phyloP scores from a whole-genome alignment of 2,329 filamentous ascomycete species.

The Waltergamsia citrina region DNA sequence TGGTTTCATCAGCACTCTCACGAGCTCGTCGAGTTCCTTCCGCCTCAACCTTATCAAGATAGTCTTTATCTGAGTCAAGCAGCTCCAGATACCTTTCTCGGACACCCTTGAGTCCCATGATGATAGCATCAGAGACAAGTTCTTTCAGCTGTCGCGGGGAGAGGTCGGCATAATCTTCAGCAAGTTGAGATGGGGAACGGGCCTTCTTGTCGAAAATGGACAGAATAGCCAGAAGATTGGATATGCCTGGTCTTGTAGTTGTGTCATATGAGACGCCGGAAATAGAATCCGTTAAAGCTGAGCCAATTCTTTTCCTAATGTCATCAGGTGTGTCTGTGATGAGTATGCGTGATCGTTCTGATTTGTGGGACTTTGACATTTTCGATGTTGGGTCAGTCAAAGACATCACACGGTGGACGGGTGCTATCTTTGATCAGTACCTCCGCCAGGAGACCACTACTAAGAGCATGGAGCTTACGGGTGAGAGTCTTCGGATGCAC shows the following conservation, averaged over 20 bases:
- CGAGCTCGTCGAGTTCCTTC: constrained; percentile 53
- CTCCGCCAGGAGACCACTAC: too few relatives aligned
- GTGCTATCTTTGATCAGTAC: constrained; percentile 39
- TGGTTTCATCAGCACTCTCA: constrained; percentile 48
- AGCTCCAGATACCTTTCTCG: constrained; percentile 46
- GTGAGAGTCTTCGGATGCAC: constrained; percentile 51
- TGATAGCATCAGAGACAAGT: constrained; percentile 49
- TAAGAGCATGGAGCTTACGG: not conserved
- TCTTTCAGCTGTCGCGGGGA: constrained; percentile 32
- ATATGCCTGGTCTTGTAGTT: constrained; percentile 62
- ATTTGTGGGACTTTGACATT: constrained; percentile 85
- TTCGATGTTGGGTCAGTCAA: constrained; percentile 68
- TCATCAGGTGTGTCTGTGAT: constrained; percentile 60
- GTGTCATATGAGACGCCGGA: constrained; percentile 65
- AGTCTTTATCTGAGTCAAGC: constrained; percentile 34
- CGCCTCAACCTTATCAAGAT: constrained; percentile 47
- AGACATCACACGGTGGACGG: constrained; percentile 82
- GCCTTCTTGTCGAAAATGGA: constrained; percentile 49
- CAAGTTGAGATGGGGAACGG: constrained; percentile 30
- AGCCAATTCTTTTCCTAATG: constrained; percentile 61
- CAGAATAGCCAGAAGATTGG: constrained; percentile 79
- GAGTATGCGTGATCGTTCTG: constrained; percentile 67
- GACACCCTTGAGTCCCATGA: constrained; percentile 41
- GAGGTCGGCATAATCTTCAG: constrained; percentile 23
- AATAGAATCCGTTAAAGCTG: constrained; percentile 67